Evolutionary conservation across 768 basidiomycete genomes (phyloP).

Genomic region (Tubosaeta sp.): DNA sequence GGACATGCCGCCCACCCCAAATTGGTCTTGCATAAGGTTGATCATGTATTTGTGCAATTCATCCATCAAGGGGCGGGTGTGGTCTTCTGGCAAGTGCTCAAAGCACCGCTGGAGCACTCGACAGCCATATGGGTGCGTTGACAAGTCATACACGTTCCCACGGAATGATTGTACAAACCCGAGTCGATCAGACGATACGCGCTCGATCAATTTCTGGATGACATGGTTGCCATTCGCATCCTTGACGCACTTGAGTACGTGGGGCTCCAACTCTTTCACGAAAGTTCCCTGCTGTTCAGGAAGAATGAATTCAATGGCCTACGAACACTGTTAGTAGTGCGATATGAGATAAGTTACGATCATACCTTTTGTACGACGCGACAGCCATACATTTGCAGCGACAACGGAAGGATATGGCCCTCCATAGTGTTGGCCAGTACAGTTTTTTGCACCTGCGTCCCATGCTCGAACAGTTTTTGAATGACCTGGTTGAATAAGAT

Average conservation of each 20-base stretch:
- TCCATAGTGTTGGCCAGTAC: constrained; percentile 70
- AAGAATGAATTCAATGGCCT: constrained; percentile 82
- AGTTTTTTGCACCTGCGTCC: constrained; percentile 69
- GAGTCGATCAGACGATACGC: constrained; percentile 71
- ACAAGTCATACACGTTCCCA: constrained; percentile 74
- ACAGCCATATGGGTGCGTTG: constrained; percentile 90
- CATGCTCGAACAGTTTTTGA: constrained; percentile 90
- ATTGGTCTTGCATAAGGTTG: constrained; percentile 84
- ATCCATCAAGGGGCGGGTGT: constrained; percentile 69
- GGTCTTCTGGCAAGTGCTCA: constrained; percentile 70
- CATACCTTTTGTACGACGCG: constrained; percentile 88
- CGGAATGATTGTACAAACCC: constrained; percentile 72
- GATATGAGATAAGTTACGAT: neutral
- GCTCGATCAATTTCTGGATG: constrained; percentile 85
- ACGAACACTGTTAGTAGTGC: constrained; percentile 8
- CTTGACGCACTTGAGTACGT: constrained; percentile 81
- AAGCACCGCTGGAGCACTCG: constrained; percentile 92
- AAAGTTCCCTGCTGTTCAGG: constrained; percentile 75
- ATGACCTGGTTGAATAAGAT: constrained; percentile 57
- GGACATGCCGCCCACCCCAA: constrained; percentile 58
- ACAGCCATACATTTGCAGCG: constrained; percentile 94
- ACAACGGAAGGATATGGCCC: constrained; percentile 68
- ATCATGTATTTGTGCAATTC: constrained; percentile 72
- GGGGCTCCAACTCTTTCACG: constrained; percentile 73
- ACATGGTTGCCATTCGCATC: constrained; percentile 96